Evolutionary conservation across 1,139 yeast species (phyloP), one percentile per base, ranked within the genome.

Genomic region (Kurtzmaniella quercitrusa): DNA sequence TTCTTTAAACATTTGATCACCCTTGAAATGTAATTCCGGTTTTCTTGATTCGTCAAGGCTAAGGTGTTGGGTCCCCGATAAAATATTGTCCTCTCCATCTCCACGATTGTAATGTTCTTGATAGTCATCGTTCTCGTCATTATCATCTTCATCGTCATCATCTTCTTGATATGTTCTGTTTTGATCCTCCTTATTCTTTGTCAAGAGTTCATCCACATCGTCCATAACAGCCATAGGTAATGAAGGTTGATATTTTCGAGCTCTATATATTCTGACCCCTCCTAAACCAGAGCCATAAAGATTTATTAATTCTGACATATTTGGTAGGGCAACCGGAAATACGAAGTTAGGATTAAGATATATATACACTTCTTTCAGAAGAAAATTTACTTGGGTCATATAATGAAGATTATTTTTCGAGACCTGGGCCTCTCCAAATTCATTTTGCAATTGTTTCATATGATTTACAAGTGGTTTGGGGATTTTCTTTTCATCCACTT

Each of bases 401-500:
- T 72, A 73, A 50, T 68, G 70, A 46, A 68, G 56, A 27, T 63
- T 65, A 40, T 52, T 50, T 19, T 55, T 57, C 34, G 66, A 52
- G 14, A 67, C 66, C 50, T 73, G 73, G 25, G 56, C 53, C 43
- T 64, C 70, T 1, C 76, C 77, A 43, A 66, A 68, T 46, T 75
- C 70, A 44, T 56, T 63, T 57, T 57, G 57, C 38, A 66, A 57
- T 15, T 53, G 48, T 47, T 67, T 70, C 17, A 71, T 51, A n/a
- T 63, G 47, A 49, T 65, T 71, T 8, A 63, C 60, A 27, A 79
- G 57, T 11, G 59, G 52, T 52, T 82, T 84, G 17, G 80, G 70
- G 39, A 84, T 64, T 50, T 79, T 80, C 17, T 69, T 66, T 60
- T 93, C 99, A 21, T 84, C 81, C 5, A 90, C 81, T 59, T 93